Percentiles rank a stretch among this genome's conserved stretches.
Conservation (phyloP, 345 rosid genomes). For the Eucalyptus caleyi region DNA sequence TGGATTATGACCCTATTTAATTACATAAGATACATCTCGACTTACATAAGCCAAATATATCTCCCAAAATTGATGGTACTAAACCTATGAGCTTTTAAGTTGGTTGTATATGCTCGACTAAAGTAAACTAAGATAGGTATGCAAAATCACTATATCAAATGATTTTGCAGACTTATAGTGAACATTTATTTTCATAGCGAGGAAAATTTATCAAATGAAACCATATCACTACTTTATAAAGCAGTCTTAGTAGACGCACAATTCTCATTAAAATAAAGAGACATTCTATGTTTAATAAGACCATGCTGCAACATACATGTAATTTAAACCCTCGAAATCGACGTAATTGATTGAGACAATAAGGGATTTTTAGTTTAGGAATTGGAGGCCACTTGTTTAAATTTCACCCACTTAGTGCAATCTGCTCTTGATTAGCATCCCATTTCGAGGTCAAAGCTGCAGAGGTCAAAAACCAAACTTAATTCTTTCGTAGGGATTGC, state of each 20-base stretch:
- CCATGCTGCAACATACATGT: background rate
- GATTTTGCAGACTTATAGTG: background rate
- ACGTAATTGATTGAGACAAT: background rate
- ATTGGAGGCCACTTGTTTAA: background rate
- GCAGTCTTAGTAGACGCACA: background rate
- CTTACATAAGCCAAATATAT: background rate
- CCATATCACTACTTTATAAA: background rate
- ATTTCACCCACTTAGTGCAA: background rate
- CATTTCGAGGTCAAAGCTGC: background rate
- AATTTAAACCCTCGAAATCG: background rate
- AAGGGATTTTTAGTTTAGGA: background rate
- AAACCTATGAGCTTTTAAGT: background rate
- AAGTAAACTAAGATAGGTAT: background rate
- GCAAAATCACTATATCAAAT: background rate
- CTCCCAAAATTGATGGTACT: background rate
- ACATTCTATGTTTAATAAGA: background rate
- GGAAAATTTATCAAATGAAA: background rate
- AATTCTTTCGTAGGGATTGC: background rate
- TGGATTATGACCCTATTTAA: background rate
- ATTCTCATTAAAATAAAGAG: background rate
- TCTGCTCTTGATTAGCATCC: background rate
- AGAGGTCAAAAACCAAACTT: background rate
- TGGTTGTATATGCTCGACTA: background rate
- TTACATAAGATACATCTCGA: background rate
- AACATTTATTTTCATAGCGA: background rate